Evolutionary conservation across 1,139 yeast species (phyloP), one percentile per base, ranked within the genome.

Genomic region (Kodamaea plutei): DNA sequence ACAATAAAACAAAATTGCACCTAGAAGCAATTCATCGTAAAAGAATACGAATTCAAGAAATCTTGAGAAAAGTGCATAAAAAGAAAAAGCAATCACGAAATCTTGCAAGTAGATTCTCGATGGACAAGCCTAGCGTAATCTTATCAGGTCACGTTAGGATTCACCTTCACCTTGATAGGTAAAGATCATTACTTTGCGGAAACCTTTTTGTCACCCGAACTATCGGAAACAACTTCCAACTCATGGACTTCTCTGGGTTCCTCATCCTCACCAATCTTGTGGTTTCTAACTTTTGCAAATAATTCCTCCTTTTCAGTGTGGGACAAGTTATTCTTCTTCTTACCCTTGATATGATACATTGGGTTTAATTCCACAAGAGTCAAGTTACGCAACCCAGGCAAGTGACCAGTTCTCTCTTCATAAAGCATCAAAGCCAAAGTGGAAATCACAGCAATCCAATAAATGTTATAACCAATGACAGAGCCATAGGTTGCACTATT

Each of bases 401-500:
- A 61, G 52, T 78, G 83, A 15, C 81, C 77, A 26, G 56, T 57
- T 54, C 64, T 79, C 65, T 85, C 95, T 64, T 82, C 88, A 58
- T 48, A 83, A 44, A 74, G 64, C 84, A 84, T 75, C 45, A 79
- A 54, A n/a, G 51, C 39, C 30, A 87, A 58, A 31, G 69, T 62
- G 19, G 58, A 45, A 40, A 84, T 78, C 34, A 87, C 56, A 9
- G 61, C 60, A 22, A 81, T 42, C 96, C 96, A 88, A 64, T 87
- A 88, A 29, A 84, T 46, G 62, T 84, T 85, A 66, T 88, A 88
- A 30, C 88, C 73, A 28, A 87, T 64, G 39, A 88, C 87, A 2
- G 94, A 83, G 33, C 95, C 94, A 50, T 84, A 76, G 41, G 95
- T 87, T 37, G 96, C 96, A 35, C 88, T 72, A 59, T 85, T 85